Conservation (phyloP, 179 eudicot species). For the Dionaea muscipula region DNA sequence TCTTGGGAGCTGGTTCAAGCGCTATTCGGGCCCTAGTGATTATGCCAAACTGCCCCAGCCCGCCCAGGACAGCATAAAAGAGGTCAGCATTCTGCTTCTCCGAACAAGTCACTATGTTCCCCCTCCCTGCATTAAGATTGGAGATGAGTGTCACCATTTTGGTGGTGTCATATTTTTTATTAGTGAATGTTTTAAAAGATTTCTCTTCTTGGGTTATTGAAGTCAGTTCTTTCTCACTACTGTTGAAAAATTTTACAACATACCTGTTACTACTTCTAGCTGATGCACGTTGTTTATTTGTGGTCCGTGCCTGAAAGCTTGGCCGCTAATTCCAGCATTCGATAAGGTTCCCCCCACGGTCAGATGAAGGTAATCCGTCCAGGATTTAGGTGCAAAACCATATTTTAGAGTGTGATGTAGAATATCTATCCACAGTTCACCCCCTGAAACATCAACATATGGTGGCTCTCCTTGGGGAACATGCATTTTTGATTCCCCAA, state of each 20-base stretch:
- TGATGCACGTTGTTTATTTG: constrained; percentile 42
- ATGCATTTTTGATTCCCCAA: constrained; percentile 38
- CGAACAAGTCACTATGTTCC: constrained; percentile 24
- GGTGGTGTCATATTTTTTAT: not conserved
- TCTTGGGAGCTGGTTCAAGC: constrained; percentile 38
- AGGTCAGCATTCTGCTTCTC: constrained; percentile 44
- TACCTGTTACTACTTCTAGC: constrained; percentile 47
- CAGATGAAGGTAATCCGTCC: constrained; percentile 56
- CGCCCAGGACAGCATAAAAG: constrained; percentile 40
- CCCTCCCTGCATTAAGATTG: constrained; percentile 5
- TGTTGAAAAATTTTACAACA: not conserved
- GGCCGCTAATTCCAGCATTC: constrained; percentile 59
- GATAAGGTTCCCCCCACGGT: constrained; percentile 58
- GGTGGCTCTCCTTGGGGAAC: constrained; percentile 36
- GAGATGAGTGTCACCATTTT: not conserved
- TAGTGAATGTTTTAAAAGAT: not conserved
- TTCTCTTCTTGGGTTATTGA: too few relatives aligned
- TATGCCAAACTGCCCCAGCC: constrained; percentile 13
- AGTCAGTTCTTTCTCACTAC: not conserved
- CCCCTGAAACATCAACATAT: constrained; percentile 44
- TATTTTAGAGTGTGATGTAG: constrained; percentile 30
- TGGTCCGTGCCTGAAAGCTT: constrained; percentile 42
- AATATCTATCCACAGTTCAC: constrained; percentile 46
- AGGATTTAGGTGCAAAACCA: constrained; percentile 43
- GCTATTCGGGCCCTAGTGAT: constrained; percentile 28